These are phyloP conservation scores for Scheffersomyces insectosa DNA, from an alignment of 1,139 yeast species.

Conservation along the genomic window DNA sequence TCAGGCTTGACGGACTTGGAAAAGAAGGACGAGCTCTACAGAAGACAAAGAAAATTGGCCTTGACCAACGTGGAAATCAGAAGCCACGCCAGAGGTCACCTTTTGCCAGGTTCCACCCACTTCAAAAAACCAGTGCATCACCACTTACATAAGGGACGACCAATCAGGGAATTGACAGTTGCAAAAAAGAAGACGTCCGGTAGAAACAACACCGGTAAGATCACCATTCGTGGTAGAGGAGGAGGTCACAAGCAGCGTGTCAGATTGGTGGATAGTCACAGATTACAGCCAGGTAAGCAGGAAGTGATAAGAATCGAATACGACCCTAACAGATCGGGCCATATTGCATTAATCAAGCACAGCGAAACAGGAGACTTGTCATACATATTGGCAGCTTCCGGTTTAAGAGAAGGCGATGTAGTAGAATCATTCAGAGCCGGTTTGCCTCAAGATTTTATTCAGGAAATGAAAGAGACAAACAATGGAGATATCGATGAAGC, in stretches of 20 bases:
- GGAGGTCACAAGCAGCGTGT: constrained; percentile 94
- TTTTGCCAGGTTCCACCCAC: constrained; percentile 89
- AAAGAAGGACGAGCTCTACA: constrained; percentile 70
- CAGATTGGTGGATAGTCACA: constrained; percentile 75
- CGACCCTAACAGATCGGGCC: constrained; percentile 94
- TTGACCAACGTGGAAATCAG: constrained; percentile 72
- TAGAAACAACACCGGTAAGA: constrained; percentile 84
- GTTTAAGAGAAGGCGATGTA: constrained; percentile 86
- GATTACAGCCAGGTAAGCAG: constrained; percentile 70
- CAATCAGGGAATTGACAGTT: constrained; percentile 72
- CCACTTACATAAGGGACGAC: constrained; percentile 83
- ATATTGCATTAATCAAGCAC: constrained; percentile 82
- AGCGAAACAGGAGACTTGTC: constrained; percentile 61
- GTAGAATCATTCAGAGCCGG: constrained; percentile 90
- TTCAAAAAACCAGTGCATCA: constrained; percentile 85
- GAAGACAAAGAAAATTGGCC: constrained; percentile 71
- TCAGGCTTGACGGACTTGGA: constrained; percentile 68
- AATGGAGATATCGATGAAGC: constrained; percentile 93
- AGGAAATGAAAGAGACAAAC: constrained; percentile 60
- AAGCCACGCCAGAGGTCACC: constrained; percentile 66
- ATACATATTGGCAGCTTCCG: constrained; percentile 89
- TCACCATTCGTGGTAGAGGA: constrained; percentile 93
- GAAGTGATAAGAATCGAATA: constrained; percentile 87
- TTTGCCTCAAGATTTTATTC: constrained; percentile 72
- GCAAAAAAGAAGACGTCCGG: constrained; percentile 80